Evolutionary conservation across 176 grass and related monocot genomes (phyloP), one percentile per base, ranked within the genome.

Genomic region (Avena sativa): DNA sequence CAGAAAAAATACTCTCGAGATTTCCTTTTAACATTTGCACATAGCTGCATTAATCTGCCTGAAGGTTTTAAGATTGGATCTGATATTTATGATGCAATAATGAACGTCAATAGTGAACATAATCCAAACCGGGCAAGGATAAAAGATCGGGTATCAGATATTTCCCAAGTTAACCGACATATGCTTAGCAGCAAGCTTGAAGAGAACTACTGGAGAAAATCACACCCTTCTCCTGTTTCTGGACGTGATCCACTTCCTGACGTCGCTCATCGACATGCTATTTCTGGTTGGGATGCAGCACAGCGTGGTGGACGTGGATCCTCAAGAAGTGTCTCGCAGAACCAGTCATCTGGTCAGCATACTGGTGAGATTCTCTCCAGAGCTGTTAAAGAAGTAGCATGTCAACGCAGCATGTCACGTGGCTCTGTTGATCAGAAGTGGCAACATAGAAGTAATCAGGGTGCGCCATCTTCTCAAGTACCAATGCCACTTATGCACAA

Each of bases 21-120:
- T 92, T 97, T 94, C 83, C 81, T 97, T 51, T 77, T 97, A 89
- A 91, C 92, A 60, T 87, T 94, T 66, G 65, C 84, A 34, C 84
- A 91, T 44, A 87, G 86, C 50, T 92, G 79, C 46, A 80, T 60
- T 36, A 21, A 79, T 16, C 90, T 97, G 77, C 92, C 95, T 81
- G 46, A 40, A 57, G 78, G 92, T 86, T 97, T 94, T 82, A 80
- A 92, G 70, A 83, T 90, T 28, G 90, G 92, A 76, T 87, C 78
- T 55, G 83, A 91, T 89, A 65, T 69, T 86, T 52, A 47, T 4
- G 81, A 87, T 76, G 72, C 86, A 51, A 36, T 97, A 69, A 89
- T 97, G 59, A 77, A 67, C 78, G 66, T 12, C 32, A 73, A 84
- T 85, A 81, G 74, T 50, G 78, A 90, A 87, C 81, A 87, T 59